Percentiles rank a stretch among this genome's conserved stretches.
phyloP scores from a whole-genome alignment of 1,284 basidiomycete species.

The Pseudozyma hubeiensis region DNA sequence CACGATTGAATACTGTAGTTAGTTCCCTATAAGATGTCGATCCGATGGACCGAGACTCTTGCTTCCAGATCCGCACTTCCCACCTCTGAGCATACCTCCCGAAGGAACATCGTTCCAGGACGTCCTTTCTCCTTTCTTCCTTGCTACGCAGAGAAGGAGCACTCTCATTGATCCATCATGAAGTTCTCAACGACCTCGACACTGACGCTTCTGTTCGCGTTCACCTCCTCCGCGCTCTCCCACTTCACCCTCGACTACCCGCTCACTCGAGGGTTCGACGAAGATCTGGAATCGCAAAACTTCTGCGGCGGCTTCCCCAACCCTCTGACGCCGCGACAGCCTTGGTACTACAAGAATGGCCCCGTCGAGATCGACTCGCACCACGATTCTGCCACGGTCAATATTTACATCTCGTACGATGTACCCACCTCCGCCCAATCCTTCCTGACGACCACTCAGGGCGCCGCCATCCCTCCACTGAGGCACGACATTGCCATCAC shows the following conservation, averaged over 20 bases:
- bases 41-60: too few species aligned
- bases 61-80: too few species aligned
- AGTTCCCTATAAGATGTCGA: too few species aligned
- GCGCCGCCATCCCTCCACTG: conserved; percentile 9
- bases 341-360: conserved; percentile 40
- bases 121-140: too few species aligned
- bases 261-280: conserved; percentile 39
- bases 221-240: conserved; percentile 16
- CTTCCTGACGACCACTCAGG: conserved; percentile 9
- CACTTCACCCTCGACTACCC: conserved; percentile 49
- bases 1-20: too few species aligned
- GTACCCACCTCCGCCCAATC: conserved; percentile 21
- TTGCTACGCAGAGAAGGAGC: background rate
- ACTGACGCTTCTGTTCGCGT: conserved; percentile 8
- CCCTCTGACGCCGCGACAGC: conserved; percentile 20
- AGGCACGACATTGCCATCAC: conserved; percentile 24
- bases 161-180: conserved; percentile 11
- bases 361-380: conserved; percentile 45
- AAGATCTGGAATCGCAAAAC: conserved; percentile 37
- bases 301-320: conserved; percentile 52
- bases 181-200: background rate
- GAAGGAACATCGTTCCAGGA: too few species aligned
- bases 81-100: too few species aligned
- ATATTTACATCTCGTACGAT: conserved; percentile 45
- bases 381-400: conserved; percentile 44